Evolutionary conservation across 2,329 filamentous ascomycete genomes (phyloP).

Genomic region (Penicillium sp.): DNA sequence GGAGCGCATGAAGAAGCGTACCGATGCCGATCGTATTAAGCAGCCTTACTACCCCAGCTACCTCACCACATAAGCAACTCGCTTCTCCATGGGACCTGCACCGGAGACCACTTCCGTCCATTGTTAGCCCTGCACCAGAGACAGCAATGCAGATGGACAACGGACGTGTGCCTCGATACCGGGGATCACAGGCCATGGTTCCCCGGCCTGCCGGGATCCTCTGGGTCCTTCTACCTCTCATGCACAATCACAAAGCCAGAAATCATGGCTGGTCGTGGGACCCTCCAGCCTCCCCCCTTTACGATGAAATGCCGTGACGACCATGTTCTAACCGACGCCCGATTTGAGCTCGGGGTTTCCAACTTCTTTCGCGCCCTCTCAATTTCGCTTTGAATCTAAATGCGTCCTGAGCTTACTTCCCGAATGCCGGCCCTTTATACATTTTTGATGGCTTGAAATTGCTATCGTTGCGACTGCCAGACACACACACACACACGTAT

Average conservation of each 20-base stretch:
- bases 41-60: slow-evolving; percentile 33
- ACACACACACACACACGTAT: too few relatives aligned
- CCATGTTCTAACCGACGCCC: slow-evolving; percentile 15
- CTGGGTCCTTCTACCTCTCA: background rate
- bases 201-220: background rate
- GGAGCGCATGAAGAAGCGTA: slow-evolving; percentile 58
- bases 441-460: background rate
- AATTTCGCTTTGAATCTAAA: slow-evolving; percentile 21
- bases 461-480: too few relatives aligned
- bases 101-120: slow-evolving; percentile 5
- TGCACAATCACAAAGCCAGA: slow-evolving; percentile 2
- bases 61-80: slow-evolving; percentile 26
- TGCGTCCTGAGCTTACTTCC: slow-evolving; percentile 15
- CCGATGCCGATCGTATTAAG: slow-evolving; percentile 36
- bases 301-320: slow-evolving; percentile 30
- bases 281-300: slow-evolving; percentile 4
- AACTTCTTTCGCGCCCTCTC: too few relatives aligned
- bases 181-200: slow-evolving; percentile 4
- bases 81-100: background rate
- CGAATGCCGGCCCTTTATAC: background rate
- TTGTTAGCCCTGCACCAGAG: slow-evolving; percentile 3
- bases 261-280: background rate
- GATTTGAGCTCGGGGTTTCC: slow-evolving; percentile 8
- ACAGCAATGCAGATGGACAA: too few relatives aligned
- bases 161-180: slow-evolving; percentile 7